phyloP scores from a whole-genome alignment of 106 monocot genomes.

The Dioscorea zingiberensis region DNA sequence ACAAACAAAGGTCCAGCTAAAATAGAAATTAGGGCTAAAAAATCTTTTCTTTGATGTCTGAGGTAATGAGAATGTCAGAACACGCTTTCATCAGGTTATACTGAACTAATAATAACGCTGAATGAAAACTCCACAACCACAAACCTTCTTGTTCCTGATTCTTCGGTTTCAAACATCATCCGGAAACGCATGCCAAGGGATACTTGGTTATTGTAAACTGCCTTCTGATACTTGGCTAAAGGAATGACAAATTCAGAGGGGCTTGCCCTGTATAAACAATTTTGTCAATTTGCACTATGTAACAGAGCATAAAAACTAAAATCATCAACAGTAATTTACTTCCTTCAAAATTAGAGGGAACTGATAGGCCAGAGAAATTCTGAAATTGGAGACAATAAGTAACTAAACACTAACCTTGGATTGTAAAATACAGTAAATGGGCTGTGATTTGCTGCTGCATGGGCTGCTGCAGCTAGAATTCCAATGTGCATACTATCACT shows the following conservation, averaged over 20 bases:
- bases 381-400: not conserved
- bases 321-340: not conserved
- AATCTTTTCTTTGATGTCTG: too few species aligned
- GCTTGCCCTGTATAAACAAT: slow-evolving; percentile 49
- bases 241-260: slow-evolving; percentile 82
- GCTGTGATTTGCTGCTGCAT: slow-evolving; percentile 72
- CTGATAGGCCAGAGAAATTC: not conserved
- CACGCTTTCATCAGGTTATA: too few species aligned
- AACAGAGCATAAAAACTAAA: not conserved
- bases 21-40: too few species aligned
- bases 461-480: slow-evolving; percentile 75
- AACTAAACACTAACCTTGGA: slow-evolving; percentile 49
- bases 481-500: slow-evolving; percentile 85
- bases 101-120: too few species aligned
- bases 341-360: not conserved
- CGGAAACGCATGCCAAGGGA: slow-evolving; percentile 79
- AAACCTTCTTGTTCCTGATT: slow-evolving; percentile 76
- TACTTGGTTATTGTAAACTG: slow-evolving; percentile 58
- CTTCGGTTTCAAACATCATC: slow-evolving; percentile 88
- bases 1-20: too few species aligned
- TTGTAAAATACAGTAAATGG: slow-evolving; percentile 83
- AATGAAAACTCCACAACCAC: too few species aligned
- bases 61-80: too few species aligned
- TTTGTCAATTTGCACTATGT: not conserved
- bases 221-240: slow-evolving; percentile 70